These are phyloP conservation scores for Plasmodium berghei DNA, from an alignment of 169 alveolate genomes.

Conservation along the genomic window DNA sequence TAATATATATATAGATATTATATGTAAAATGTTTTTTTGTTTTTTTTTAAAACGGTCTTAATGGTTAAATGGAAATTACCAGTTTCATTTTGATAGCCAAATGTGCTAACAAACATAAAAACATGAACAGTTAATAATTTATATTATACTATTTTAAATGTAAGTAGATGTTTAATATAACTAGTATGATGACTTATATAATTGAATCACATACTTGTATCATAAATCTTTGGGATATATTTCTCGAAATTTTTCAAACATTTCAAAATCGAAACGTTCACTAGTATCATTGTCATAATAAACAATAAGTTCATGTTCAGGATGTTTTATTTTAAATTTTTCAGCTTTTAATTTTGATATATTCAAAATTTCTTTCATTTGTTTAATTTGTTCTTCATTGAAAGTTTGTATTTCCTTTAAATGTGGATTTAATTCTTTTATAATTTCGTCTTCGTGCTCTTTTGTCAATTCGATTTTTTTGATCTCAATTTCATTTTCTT, in stretches of 20 bases:
- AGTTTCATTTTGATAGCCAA: too few species aligned
- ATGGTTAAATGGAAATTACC: too few species aligned
- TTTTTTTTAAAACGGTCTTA: too few species aligned
- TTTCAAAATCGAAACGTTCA: constrained; percentile 17
- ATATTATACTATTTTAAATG: too few species aligned
- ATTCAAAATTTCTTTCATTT: constrained; percentile 24
- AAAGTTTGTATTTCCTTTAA: constrained; percentile 29
- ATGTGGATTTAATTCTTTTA: constrained; percentile 69
- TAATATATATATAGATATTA: too few species aligned
- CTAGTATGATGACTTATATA: too few species aligned
- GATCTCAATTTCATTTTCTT: constrained; percentile 8
- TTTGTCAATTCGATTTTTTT: constrained; percentile 18
- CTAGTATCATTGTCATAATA: constrained; percentile 26
- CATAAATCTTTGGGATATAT: not conserved
- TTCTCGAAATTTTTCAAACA: constrained; percentile 13
- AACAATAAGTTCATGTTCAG: constrained; percentile 33
- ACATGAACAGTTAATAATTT: too few species aligned
- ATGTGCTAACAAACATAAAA: too few species aligned
- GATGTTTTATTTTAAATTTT: constrained; percentile 20
- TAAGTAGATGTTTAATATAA: too few species aligned
- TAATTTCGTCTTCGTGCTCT: constrained; percentile 29
- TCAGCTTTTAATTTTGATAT: constrained; percentile 45
- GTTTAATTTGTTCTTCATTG: constrained; percentile 31
- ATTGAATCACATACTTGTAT: too few species aligned
- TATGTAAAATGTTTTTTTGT: too few species aligned